Evolutionary conservation across 768 basidiomycete genomes (phyloP).

Genomic region (Naganishia randhawae): DNA sequence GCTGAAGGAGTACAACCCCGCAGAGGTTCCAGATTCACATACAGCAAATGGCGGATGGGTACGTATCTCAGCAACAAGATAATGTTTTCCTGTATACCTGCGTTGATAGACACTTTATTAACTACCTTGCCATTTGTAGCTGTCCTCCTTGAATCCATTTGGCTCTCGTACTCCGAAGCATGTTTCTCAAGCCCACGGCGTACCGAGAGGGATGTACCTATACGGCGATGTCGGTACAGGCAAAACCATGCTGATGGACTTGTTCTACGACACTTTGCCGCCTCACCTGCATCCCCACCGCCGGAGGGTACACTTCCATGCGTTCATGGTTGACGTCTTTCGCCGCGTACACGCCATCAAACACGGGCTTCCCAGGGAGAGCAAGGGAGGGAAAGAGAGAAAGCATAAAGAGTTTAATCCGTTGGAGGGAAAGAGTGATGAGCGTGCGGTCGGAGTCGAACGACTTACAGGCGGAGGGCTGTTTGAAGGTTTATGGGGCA

Average conservation of each 20-base stretch:
- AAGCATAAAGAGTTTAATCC: conserved; percentile 15
- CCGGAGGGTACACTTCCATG: conserved; percentile 86
- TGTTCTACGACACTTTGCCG: conserved; percentile 78
- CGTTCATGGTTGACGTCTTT: conserved; percentile 98
- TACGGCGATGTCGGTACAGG: conserved; percentile 96
- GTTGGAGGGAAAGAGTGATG: conserved; percentile 26
- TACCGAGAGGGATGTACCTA: conserved; percentile 86
- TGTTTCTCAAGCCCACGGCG: conserved; percentile 55
- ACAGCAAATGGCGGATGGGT: conserved; percentile 37
- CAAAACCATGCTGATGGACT: conserved; percentile 95
- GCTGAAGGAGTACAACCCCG: conserved; percentile 67
- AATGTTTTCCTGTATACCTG: no score
- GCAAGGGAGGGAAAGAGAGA: background rate
- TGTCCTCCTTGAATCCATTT: conserved; percentile 18
- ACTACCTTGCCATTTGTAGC: no score
- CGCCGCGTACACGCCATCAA: conserved; percentile 84
- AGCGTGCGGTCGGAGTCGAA: conserved; percentile 29
- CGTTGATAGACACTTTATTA: no score
- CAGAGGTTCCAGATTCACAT: conserved; percentile 56
- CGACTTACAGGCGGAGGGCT: conserved; percentile 20
- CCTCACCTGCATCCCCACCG: conserved; percentile 37
- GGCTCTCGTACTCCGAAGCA: conserved; percentile 17
- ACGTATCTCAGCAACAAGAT: no score
- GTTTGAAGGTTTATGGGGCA: conserved; percentile 12
- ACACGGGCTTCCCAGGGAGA: conserved; percentile 43